Conservation (phyloP, 495 filamentous ascomycete genomes). For the Penicillium coffeae region DNA sequence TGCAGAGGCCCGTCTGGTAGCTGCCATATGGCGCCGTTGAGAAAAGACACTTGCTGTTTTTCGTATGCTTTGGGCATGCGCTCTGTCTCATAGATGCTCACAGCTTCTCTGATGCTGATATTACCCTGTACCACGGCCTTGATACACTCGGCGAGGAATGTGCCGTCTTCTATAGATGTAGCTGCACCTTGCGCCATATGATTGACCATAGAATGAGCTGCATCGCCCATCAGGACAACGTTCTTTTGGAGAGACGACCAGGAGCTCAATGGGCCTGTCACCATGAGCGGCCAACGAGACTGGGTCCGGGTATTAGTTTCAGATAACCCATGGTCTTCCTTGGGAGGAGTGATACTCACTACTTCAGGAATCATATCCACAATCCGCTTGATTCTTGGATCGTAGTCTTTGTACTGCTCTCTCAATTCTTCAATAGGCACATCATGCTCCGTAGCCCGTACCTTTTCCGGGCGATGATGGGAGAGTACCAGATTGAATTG, state of each 20-base stretch:
- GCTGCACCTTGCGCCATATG: constrained; percentile 42
- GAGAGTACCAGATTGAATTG: constrained; percentile 47
- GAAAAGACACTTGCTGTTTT: constrained; percentile 27
- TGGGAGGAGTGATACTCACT: too few species aligned
- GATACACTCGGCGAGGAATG: constrained; percentile 20
- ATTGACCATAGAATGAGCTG: constrained; percentile 46
- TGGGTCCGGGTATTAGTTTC: too few species aligned
- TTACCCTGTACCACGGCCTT: constrained; percentile 14
- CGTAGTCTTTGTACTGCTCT: constrained; percentile 21
- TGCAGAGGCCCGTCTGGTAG: constrained; percentile 38
- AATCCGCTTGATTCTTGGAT: constrained; percentile 19
- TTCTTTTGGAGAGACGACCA: constrained; percentile 33
- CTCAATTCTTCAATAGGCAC: constrained; percentile 31
- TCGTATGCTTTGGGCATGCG: constrained; percentile 25
- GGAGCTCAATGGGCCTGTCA: constrained; percentile 19
- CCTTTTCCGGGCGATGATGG: constrained; percentile 25
- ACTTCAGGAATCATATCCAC: constrained; percentile 19
- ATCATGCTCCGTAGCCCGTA: constrained; percentile 17
- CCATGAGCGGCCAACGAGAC: constrained; percentile 32
- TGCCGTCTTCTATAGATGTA: constrained; percentile 36
- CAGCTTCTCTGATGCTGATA: constrained; percentile 16
- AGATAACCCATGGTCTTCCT: too few species aligned
- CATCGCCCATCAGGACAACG: constrained; percentile 40
- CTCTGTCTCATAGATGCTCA: constrained; percentile 20
- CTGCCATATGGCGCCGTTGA: constrained; percentile 36